A percentile compares a stretch with the other conserved stretches of the same genome.
phyloP scores from a whole-genome alignment of 768 basidiomycete species.

The Termitomyces eurrhizus region DNA sequence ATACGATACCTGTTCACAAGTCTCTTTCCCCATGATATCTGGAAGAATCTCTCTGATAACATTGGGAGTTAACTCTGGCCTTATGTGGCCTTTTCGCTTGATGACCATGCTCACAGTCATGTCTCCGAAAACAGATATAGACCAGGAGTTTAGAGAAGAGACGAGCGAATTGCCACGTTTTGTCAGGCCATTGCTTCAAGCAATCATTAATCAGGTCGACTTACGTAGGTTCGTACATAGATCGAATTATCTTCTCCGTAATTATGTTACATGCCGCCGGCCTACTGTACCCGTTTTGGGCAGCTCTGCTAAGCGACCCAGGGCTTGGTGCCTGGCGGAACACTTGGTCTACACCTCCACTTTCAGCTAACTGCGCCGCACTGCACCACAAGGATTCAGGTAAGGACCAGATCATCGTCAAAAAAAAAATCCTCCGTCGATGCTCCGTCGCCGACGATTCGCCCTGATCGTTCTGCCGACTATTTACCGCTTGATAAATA shows the following conservation, averaged over 20 bases:
- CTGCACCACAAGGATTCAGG: not conserved
- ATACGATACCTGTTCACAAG: not conserved
- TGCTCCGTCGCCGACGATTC: constrained; percentile 35
- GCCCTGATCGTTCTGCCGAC: constrained; percentile 29
- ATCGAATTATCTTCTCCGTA: no score
- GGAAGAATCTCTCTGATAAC: not conserved
- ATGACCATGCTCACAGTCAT: not conserved
- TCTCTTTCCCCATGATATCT: no score
- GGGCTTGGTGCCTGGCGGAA: not conserved
- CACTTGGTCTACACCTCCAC: not conserved
- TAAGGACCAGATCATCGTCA: not conserved
- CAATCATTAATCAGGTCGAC: no score
- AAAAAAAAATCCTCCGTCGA: constrained; percentile 27
- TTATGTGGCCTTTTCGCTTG: not conserved
- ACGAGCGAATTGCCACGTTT: not conserved
- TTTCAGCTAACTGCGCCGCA: not conserved
- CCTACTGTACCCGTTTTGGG: not conserved
- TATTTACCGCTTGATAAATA: constrained; percentile 33
- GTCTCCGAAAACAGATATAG: not conserved
- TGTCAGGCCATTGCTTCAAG: no score
- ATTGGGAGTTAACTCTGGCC: not conserved
- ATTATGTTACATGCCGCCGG: no score
- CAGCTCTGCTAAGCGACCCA: not conserved
- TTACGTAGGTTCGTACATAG: no score
- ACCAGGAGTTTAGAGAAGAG: not conserved